Evolutionary conservation across 2,329 filamentous ascomycete genomes (phyloP).

Genomic region (Fusarium euwallaceae): DNA sequence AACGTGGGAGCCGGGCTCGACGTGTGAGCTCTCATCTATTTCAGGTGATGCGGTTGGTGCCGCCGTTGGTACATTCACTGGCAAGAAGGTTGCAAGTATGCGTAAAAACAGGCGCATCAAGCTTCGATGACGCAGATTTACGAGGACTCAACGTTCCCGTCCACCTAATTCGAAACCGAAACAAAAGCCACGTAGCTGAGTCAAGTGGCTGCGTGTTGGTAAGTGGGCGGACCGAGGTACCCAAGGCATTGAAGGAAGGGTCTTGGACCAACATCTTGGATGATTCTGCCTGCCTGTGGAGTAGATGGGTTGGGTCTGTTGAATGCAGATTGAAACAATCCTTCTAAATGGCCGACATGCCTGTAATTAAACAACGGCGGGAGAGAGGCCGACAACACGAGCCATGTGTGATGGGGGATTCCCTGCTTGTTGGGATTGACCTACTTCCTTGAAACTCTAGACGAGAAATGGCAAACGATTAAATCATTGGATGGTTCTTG

Average conservation of each 20-base stretch:
- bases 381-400: conserved; percentile 11
- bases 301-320: conserved; percentile 1
- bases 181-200: conserved; percentile 24
- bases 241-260: not conserved
- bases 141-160: not conserved
- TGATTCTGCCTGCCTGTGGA: not conserved
- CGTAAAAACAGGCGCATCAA: conserved; percentile 7
- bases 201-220: not conserved
- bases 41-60: conserved; percentile 24
- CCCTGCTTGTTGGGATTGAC: conserved; percentile 21
- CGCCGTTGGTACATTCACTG: not conserved
- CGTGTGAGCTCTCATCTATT: conserved; percentile 25
- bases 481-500: conserved; percentile 15
- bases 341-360: conserved; percentile 18
- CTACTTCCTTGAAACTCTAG: conserved; percentile 13
- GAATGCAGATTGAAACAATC: conserved; percentile 1
- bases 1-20: conserved; percentile 10
- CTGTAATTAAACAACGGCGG: conserved; percentile 31
- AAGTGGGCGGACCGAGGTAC: not conserved
- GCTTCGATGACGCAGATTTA: conserved; percentile 14
- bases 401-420: conserved; percentile 19
- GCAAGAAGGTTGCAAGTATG: conserved; percentile 2
- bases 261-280: not conserved
- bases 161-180: conserved; percentile 27
- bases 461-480: conserved; percentile 1